phyloP scores from a whole-genome alignment of 192 early-diverging fungal species.

The Coemansia biformis region DNA sequence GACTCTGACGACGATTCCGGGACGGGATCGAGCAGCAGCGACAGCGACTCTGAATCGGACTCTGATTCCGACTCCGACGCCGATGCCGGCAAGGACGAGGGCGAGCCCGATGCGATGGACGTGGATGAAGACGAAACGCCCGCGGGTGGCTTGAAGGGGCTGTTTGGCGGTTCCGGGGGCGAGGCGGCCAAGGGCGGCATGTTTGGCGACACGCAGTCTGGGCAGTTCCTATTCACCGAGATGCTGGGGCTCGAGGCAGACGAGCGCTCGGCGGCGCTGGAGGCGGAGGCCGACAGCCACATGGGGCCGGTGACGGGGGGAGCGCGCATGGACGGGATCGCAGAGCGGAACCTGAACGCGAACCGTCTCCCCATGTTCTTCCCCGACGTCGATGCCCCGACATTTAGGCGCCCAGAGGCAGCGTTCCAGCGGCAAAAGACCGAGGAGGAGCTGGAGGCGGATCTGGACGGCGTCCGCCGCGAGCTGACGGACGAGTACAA shows the following conservation, averaged over 20 bases:
- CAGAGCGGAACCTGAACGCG: conserved; percentile 44
- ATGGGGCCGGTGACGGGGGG: conserved; percentile 33
- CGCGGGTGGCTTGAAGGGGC: conserved; percentile 1
- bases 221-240: conserved; percentile 33
- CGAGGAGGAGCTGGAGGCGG: conserved; percentile 42
- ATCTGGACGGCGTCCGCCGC: conserved; percentile 13
- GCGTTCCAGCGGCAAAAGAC: conserved; percentile 46
- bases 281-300: conserved; percentile 2
- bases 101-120: conserved; percentile 20
- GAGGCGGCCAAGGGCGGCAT: conserved; percentile 11
- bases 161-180: conserved; percentile 12
- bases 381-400: conserved; percentile 30
- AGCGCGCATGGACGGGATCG: conserved; percentile 10
- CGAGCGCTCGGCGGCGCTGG: conserved; percentile 26
- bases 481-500: conserved; percentile 34
- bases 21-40: neutral
- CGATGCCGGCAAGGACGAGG: neutral
- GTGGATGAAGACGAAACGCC: conserved; percentile 11
- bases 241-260: conserved; percentile 42
- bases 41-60: conserved; percentile 5
- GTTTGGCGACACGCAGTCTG: conserved; percentile 12
- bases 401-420: conserved; percentile 34
- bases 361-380: conserved; percentile 46
- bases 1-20: conserved; percentile 8
- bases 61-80: conserved; percentile 7